These are phyloP conservation scores for Umbelopsis isabellina DNA, from an alignment of 192 early-diverging fungal species.

Conservation along the genomic window DNA sequence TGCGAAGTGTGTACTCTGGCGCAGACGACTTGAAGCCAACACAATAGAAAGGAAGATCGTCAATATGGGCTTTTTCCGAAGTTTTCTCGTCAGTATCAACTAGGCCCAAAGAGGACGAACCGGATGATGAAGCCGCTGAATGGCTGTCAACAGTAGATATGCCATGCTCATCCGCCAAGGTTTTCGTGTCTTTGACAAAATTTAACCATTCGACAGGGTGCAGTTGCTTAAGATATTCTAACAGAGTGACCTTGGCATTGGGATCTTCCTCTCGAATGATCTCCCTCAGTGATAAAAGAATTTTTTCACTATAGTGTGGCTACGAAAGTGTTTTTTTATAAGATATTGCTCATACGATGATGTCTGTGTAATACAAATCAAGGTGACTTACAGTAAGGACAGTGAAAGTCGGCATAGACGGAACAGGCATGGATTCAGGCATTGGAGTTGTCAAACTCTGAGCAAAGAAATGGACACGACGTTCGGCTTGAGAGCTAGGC, in stretches of 20 bases:
- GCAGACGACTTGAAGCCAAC: constrained; percentile 82
- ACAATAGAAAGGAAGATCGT: constrained; percentile 79
- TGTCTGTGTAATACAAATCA: too few species aligned
- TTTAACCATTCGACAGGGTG: constrained; percentile 89
- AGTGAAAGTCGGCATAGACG: constrained; percentile 85
- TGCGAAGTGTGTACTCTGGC: constrained; percentile 80
- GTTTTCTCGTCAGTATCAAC: constrained; percentile 27
- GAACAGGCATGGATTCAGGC: constrained; percentile 77
- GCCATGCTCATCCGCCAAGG: constrained; percentile 66
- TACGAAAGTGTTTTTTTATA: neutral
- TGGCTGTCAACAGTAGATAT: constrained; percentile 27
- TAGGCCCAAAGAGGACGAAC: neutral
- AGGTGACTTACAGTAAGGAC: constrained; percentile 66
- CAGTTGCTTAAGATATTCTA: constrained; percentile 81
- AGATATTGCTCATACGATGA: neutral
- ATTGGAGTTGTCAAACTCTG: constrained; percentile 82
- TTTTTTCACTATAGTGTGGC: constrained; percentile 87
- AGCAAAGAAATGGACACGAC: constrained; percentile 86
- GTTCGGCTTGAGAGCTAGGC: constrained; percentile 73
- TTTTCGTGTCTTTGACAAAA: constrained; percentile 87
- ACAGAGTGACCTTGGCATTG: constrained; percentile 75
- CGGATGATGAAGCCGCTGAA: neutral
- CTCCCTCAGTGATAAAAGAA: constrained; percentile 78
- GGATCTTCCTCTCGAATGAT: constrained; percentile 84
- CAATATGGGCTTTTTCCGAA: constrained; percentile 52